Conservation (phyloP, 1,284 basidiomycete genomes). For the Taiwanofungus camphoratus region DNA sequence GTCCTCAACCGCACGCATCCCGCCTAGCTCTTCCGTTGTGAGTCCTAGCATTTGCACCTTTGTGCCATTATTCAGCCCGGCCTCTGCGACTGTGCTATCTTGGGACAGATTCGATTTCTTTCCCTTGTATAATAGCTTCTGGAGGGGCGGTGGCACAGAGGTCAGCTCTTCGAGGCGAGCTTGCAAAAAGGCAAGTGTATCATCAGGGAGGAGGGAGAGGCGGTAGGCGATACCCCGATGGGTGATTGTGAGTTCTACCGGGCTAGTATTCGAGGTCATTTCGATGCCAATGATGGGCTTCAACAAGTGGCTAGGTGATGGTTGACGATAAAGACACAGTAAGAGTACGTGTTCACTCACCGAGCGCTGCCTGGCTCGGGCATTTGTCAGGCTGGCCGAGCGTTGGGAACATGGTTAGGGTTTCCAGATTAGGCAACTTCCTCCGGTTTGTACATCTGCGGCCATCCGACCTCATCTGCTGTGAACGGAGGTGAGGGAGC, state of each 20-base stretch:
- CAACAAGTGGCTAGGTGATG: too few relatives aligned
- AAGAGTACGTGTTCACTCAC: too few relatives aligned
- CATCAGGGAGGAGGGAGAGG: conserved; percentile 40
- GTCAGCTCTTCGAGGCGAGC: conserved; percentile 54
- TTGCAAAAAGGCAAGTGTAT: conserved; percentile 44
- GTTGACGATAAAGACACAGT: too few relatives aligned
- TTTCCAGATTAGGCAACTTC: too few relatives aligned
- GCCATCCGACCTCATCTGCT: too few relatives aligned
- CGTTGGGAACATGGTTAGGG: too few relatives aligned
- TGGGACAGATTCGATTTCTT: conserved; percentile 39
- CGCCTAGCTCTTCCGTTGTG: conserved; percentile 49
- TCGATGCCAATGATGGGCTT: too few relatives aligned
- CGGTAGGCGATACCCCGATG: conserved; percentile 43
- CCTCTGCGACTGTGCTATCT: conserved; percentile 38
- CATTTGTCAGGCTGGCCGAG: too few relatives aligned
- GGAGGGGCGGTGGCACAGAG: conserved; percentile 51
- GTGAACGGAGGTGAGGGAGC: too few relatives aligned
- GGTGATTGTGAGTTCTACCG: conserved; percentile 28
- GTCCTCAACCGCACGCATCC: conserved; percentile 48
- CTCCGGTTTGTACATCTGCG: too few relatives aligned
- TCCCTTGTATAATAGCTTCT: conserved; percentile 70
- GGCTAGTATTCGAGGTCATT: neutral
- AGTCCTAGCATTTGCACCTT: conserved; percentile 67
- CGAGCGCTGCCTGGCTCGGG: too few relatives aligned
- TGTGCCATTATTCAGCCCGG: conserved; percentile 54